A percentile compares a stretch with the other conserved stretches of the same genome.
phyloP scores from a whole-genome alignment of 345 rosid species.

The Isatis tinctoria region DNA sequence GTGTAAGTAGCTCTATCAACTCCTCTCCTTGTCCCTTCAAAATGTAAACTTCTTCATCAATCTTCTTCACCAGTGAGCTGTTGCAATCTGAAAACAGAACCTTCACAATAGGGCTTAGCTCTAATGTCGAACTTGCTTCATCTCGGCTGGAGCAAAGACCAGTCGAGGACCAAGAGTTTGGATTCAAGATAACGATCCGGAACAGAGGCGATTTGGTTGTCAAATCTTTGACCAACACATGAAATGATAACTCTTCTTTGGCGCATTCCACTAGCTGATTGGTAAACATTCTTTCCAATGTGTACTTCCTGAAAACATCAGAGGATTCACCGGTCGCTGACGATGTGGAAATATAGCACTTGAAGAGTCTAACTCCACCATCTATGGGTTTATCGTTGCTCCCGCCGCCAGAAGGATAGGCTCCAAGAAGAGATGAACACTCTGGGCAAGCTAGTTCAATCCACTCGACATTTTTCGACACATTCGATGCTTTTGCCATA shows the following conservation, averaged over 20 bases:
- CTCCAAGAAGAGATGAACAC: constrained; percentile 77
- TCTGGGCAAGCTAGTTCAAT: constrained; percentile 58
- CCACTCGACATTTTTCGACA: constrained; percentile 65
- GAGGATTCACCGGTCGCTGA: constrained; percentile 37
- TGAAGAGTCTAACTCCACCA: constrained; percentile 79
- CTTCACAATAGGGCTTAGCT: constrained; percentile 56
- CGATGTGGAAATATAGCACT: constrained; percentile 70
- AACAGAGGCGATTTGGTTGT: constrained; percentile 52
- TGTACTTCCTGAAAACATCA: constrained; percentile 66
- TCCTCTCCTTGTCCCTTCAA: constrained; percentile 50
- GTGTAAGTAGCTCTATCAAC: constrained; percentile 36
- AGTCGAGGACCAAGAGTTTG: constrained; percentile 62
- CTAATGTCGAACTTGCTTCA: constrained; percentile 31
- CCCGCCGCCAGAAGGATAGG: constrained; percentile 52
- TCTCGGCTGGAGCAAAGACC: constrained; percentile 51
- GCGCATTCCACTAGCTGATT: constrained; percentile 69
- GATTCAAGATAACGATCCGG: constrained; percentile 69
- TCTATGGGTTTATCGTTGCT: constrained; percentile 43
- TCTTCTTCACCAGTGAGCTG: constrained; percentile 36
- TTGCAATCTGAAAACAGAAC: constrained; percentile 55
- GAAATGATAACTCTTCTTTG: constrained; percentile 80
- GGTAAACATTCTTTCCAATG: constrained; percentile 74
- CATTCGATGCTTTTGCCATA: constrained; percentile 75
- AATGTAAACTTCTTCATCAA: constrained; percentile 71
- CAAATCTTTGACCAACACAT: constrained; percentile 69